Evolutionary conservation across 2,329 filamentous ascomycete species (phyloP), one percentile per base, ranked within the genome.

Genomic region (Fusarium dimerum): DNA sequence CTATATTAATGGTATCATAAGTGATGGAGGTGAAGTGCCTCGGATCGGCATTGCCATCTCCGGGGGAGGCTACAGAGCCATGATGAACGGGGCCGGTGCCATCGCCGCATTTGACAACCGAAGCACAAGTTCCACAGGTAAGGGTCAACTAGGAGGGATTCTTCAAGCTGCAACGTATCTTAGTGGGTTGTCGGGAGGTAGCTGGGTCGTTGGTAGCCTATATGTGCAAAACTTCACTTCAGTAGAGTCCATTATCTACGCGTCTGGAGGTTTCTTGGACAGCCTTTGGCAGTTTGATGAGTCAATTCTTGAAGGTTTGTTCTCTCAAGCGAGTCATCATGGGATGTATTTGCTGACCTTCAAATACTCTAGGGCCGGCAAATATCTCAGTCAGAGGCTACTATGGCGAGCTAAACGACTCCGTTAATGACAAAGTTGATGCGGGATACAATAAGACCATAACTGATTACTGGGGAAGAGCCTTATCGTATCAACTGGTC

Each of bases 381-480:
- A 47, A 26, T 5, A 9, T 60, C 16, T 47, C 46, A 8, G 17
- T 18, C 40, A 17, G 43, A 8, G 40, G 56, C 18, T 92, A 93
- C 69, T 92, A 84, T 65, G 71, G 71, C 3, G 76, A 85, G 29
- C 70, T 93, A 15, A 66, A 74, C 6, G 70, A 81, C 11, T 76
- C 82, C 13, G 87, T 92, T 1, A 59, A 76, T 0, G 75, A 68
- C 5, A 94, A 93, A 73, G 63, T 66, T 2, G 70, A 86, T 52
- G 87, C 86, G 5, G 82, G 84, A 1, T 92, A 57, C 47, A 71
- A 55, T 43, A 83, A 80, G 1, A 85, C 87, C 2, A 78, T 94
- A 48, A 94, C 90, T 0, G 90, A 95, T 71, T 89, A 90, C 67
- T 93, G 90, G 86, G 88, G 87, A 17, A 83, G 90, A 43, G 87